Evolutionary conservation across 192 early-diverging fungal species (phyloP), one percentile per base, ranked within the genome.

Genomic region (Backusella macrospora): DNA sequence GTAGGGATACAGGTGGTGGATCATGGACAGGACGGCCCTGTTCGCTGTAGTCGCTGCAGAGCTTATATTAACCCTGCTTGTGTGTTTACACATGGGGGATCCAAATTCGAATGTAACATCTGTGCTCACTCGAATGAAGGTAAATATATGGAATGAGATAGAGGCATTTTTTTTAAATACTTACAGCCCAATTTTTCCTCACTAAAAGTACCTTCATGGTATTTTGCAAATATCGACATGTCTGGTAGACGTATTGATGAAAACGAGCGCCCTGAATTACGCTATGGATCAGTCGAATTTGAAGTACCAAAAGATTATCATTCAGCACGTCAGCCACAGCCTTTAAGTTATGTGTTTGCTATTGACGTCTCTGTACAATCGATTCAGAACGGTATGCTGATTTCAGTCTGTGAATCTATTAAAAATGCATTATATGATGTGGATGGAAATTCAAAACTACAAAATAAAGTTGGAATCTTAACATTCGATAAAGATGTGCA

Each of bases 161-260:
- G 2, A 34, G 2, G 2, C 21, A 55, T 55, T 55, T 55, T 55
- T 55, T 16, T 16, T 3, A 49, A 49, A 2, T 49, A 18, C 48
- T 49, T 49, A 49, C 3, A 49, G 3, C 13, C 16, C 5, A 23
- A 14, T 6, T 6, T 38, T 16, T 23, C 1, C 45, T 34, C 48
- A 16, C 4, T n/a, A 18, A 68, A 70, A 78, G 93, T 98, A 16
- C 91, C 95, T 9, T 78, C 91, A 7, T 92, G 94, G 68, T 97
- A 98, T 82, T 98, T 99, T 76, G 90, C 90, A 76, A 98, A 98
- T 82, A 81, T 97, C 55, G 98, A 99, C 79, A 95, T 98, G 93
- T 90, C 78, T 38, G 96, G 96, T 21, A 87, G 93, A 38, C 91
- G 97, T 26, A 83, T 94, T 68, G 98, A 99, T 82, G 62, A 91